Evolutionary conservation across 2,329 filamentous ascomycete species (phyloP), one percentile per base, ranked within the genome.

Genomic region (Ceratocystis cubensis): DNA sequence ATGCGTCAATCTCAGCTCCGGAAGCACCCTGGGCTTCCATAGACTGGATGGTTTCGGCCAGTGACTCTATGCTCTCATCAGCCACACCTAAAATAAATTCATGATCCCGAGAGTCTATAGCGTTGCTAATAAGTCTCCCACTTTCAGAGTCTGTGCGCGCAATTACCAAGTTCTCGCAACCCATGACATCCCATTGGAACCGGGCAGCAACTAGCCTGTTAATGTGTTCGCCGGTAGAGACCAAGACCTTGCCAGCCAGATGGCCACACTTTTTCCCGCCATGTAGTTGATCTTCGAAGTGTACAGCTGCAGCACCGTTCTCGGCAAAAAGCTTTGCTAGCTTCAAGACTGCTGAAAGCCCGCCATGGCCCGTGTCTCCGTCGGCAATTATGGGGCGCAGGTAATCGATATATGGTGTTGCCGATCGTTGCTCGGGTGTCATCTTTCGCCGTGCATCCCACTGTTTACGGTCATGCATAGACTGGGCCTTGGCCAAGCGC

Each of bases 161-260:
- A 73, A 99, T 94, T 53, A 97, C 85, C 3, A 97, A 82, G 75
- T 96, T 97, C 78, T 99, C 94, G 64, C 85, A 87, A 61, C 93
- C 94, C 93, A 99, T 97, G 71, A 96, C 82, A 73, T 99, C 94
- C 93, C 93, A 99, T 74, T 99, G 94, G 78, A 96, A 96, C 68
- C 94, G 87, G 2, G 93, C 87, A 1, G 94, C 92, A 22, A 91
- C 87, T 3, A 99, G 84, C 33, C 94, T 87, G 78, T 96, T 96
- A 80, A 97, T 96, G 78, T 99, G 94, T 75, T 97, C 94, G 69
- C 91, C 89, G 0, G 92, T 85, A 0, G 94, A 93, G 2, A 97
- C 94, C 7, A 99, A 81, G 1, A 97, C 94, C 75, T 97, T 99
- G 71, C 94, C 94, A 0, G 94, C 94, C 69, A 97, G 79, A 77